phyloP scores from a whole-genome alignment of 257 asterid species.

The Vinca minor region DNA sequence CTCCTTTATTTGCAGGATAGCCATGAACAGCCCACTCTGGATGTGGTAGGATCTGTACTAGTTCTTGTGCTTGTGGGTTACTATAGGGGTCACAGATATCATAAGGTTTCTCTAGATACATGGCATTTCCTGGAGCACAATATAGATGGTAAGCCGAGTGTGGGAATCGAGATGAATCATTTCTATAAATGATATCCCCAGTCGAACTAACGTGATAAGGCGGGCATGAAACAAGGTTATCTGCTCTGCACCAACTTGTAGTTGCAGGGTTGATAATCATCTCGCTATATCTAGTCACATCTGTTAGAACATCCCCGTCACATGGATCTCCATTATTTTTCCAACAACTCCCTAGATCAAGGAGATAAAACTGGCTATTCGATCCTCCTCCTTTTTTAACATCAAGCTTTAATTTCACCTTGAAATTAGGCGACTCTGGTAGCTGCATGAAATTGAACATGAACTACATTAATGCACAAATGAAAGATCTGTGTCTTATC shows the following conservation, averaged over 20 bases:
- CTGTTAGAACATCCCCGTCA: constrained; percentile 63
- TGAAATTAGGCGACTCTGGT: constrained; percentile 70
- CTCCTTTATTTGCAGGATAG: constrained; percentile 63
- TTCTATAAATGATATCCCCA: constrained; percentile 51
- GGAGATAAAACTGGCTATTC: constrained; percentile 73
- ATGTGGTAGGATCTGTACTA: constrained; percentile 82
- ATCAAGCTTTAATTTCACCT: constrained; percentile 58
- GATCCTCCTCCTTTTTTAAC: constrained; percentile 71
- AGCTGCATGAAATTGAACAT: constrained; percentile 28
- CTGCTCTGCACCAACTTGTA: constrained; percentile 63
- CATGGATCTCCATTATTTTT: constrained; percentile 72
- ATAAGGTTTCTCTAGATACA: constrained; percentile 49
- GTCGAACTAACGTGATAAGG: constrained; percentile 58
- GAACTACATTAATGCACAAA: not conserved
- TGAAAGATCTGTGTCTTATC: not conserved
- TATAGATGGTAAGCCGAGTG: constrained; percentile 77
- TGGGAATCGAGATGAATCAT: constrained; percentile 61
- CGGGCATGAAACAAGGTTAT: constrained; percentile 65
- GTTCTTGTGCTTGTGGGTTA: constrained; percentile 88
- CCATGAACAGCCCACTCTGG: constrained; percentile 82
- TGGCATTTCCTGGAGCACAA: constrained; percentile 80
- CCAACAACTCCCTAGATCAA: constrained; percentile 86
- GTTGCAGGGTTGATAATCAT: constrained; percentile 85
- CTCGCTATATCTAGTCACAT: constrained; percentile 77
- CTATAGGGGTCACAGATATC: constrained; percentile 86